These are phyloP conservation scores for Malus sieversii DNA, from an alignment of 306 rosid species.

Conservation along the genomic window DNA sequence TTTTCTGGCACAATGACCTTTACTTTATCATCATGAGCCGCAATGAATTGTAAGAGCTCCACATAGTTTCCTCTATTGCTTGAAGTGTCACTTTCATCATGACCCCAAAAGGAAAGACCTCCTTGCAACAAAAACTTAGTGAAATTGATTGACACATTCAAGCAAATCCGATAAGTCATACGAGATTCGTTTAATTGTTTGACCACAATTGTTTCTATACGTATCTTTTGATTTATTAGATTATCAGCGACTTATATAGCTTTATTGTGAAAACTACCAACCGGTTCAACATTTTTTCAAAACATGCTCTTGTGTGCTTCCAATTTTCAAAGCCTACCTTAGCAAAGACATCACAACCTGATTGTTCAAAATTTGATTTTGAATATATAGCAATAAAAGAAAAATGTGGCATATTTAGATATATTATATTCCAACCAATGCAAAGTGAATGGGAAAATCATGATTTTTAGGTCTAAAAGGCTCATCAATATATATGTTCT, in stretches of 20 bases:
- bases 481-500: too few species aligned
- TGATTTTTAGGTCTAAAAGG: too few species aligned
- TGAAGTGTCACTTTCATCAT: background rate
- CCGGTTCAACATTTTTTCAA: background rate
- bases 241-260: too few species aligned
- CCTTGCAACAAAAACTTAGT: too few species aligned
- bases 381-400: background rate
- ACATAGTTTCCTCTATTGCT: background rate
- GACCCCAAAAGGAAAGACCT: background rate
- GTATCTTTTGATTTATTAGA: background rate
- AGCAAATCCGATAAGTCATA: background rate
- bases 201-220: background rate
- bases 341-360: background rate
- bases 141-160: background rate
- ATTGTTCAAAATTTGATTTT: too few species aligned
- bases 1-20: too few species aligned
- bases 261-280: background rate
- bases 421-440: background rate
- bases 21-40: background rate
- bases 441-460: too few species aligned
- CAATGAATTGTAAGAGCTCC: background rate
- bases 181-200: background rate
- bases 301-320: background rate
- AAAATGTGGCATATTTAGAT: background rate
- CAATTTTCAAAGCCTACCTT: background rate